Base-by-base conservation (phyloP, 2,329 filamentous ascomycete genomes). In the Aspergillus latus region DNA sequence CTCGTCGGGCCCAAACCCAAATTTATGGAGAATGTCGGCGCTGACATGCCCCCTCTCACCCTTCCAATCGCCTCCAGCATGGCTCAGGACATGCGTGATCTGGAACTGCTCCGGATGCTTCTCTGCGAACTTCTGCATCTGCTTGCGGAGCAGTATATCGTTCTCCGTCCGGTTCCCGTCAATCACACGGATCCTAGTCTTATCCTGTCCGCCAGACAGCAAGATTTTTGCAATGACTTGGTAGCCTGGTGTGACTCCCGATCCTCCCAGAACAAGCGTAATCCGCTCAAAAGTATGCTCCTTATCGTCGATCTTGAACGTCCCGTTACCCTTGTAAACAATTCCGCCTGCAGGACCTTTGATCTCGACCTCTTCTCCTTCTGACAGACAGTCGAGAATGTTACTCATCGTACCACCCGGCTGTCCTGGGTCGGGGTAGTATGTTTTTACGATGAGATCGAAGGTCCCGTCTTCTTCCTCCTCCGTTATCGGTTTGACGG, bases 361-460 rank as follows among this genome's bases (percentile, higher is more conserved):
- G 32, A 83, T 73, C 60, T 84, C 81, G 30, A 82, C 69, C 54
- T 79, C 74, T 60, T 81, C 77, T 15, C 78, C 76, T 1, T 78
- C 61, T 0, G 74, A 74, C 52, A 83, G 74, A 61, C 72, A 78
- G 64, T 82, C 78, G 2, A 83, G 74, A 49, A 83, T 77, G 56
- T 82, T 82, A 42, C 73, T 78, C 68, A 84, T 75, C 8, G 80
- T 80, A n/a, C 81, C 80, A 11, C 81, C 80, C 1, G 80, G 80
- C 59, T 82, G 78, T 2, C 69, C 67, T 1, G 69, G 59, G 37
- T 69, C 73, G 0, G 80, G 79, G 55, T 78, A 80, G 62, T 83
- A 82, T 0, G 79, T 82, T 60, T 83, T 82, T 42, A 82, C 72
- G 0, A 76, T 74, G 2, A 82, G 70, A 13, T 82, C 72, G 60